Conservation (phyloP, 2,329 filamentous ascomycete species). For the Coniella lustricola region DNA sequence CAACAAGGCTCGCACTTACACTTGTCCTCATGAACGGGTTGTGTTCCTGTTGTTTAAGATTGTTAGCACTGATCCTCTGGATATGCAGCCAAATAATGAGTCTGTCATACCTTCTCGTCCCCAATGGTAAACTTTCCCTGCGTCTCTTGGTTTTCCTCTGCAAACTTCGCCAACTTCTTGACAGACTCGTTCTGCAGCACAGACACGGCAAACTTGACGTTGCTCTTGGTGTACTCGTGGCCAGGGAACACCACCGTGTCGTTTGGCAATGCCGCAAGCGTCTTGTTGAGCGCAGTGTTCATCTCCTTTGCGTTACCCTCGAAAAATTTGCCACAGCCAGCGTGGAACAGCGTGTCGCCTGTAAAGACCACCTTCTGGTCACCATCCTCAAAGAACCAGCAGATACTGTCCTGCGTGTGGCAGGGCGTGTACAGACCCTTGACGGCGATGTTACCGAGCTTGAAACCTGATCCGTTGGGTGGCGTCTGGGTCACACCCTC, state of each 20-base stretch:
- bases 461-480: conserved; percentile 67
- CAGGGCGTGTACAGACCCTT: conserved; percentile 92
- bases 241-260: conserved; percentile 92
- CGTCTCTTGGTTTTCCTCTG: conserved; percentile 74
- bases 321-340: conserved; percentile 91
- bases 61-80: conserved; percentile 1
- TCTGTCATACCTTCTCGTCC: conserved; percentile 77
- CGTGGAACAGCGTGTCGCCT: conserved; percentile 92
- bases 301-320: conserved; percentile 86
- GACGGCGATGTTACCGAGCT: conserved; percentile 74
- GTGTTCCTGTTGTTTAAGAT: conserved; percentile 54
- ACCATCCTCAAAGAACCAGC: conserved; percentile 82
- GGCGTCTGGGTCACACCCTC: conserved; percentile 73
- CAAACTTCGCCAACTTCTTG: conserved; percentile 69
- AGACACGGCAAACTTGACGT: conserved; percentile 78
- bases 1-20: conserved; percentile 38
- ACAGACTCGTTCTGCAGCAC: conserved; percentile 70
- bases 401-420: conserved; percentile 98
- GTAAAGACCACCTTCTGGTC: conserved; percentile 77
- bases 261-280: conserved; percentile 71
- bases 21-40: conserved; percentile 94
- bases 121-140: conserved; percentile 95
- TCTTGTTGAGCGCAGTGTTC: conserved; percentile 86
- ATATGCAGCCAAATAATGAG: not conserved
- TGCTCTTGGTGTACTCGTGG: conserved; percentile 97